These are phyloP conservation scores for Leonotis leonurus DNA, from an alignment of 257 asterid genomes.

Conservation along the genomic window DNA sequence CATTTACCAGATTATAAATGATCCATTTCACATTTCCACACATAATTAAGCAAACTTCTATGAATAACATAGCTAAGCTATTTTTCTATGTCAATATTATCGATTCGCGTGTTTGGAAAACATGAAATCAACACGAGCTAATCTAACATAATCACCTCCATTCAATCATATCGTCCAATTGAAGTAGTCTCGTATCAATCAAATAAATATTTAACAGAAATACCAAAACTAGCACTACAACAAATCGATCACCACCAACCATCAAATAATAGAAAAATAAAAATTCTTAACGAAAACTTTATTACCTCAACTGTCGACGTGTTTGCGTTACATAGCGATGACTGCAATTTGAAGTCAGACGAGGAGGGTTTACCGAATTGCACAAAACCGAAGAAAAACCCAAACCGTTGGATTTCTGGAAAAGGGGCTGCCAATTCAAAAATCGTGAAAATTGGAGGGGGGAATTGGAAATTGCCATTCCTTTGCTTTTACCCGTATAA, in stretches of 20 bases:
- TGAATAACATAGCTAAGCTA: background rate
- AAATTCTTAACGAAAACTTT: background rate
- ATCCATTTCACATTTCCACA: constrained; percentile 6
- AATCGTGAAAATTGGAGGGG: constrained; percentile 33
- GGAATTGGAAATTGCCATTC: constrained; percentile 46
- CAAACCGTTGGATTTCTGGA: constrained; percentile 20
- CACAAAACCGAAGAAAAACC: constrained; percentile 26
- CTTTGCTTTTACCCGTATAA: background rate
- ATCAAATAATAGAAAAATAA: background rate
- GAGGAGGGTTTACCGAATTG: constrained; percentile 19
- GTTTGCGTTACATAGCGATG: constrained; percentile 19
- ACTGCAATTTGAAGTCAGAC: constrained; percentile 13
- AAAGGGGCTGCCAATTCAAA: constrained; percentile 24
- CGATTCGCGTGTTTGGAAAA: background rate
- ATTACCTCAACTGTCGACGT: constrained; percentile 44
- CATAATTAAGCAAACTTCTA: constrained; percentile 1
- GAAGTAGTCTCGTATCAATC: background rate
- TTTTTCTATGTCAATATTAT: background rate
- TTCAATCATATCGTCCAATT: background rate
- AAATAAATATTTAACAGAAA: background rate
- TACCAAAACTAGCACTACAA: background rate
- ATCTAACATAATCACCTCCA: background rate
- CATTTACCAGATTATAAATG: background rate
- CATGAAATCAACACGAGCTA: background rate
- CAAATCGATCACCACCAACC: background rate